phyloP scores from a whole-genome alignment of 306 rosid genomes.

The Cucurbita argyrosperma region DNA sequence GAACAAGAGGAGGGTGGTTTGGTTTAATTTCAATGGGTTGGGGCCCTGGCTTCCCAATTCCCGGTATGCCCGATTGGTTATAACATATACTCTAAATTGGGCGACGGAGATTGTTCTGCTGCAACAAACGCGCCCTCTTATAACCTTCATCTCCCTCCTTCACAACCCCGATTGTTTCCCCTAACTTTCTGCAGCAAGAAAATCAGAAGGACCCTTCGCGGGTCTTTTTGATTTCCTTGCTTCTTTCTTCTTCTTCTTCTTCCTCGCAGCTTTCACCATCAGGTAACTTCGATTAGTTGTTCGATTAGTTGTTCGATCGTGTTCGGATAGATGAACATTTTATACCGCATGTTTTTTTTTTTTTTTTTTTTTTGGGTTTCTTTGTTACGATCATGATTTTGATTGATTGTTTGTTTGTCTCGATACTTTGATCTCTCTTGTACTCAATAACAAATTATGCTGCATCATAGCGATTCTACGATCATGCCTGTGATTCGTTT shows the following conservation, averaged over 20 bases:
- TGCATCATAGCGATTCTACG: neutral
- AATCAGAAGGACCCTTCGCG: neutral
- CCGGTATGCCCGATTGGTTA: neutral
- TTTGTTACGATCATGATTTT: neutral
- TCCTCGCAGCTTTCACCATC: neutral
- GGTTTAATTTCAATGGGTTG: neutral
- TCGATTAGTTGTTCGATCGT: neutral
- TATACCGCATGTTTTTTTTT: neutral
- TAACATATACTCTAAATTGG: neutral
- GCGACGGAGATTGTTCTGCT: neutral
- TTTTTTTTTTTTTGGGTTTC: neutral
- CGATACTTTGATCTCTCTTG: neutral
- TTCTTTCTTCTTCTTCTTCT: neutral
- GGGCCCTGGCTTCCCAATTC: neutral
- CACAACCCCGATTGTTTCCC: neutral
- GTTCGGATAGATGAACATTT: neutral
- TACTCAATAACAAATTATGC: neutral
- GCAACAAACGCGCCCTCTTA: neutral
- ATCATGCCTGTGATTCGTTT: neutral
- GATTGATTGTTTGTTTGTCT: neutral
- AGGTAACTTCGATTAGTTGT: neutral
- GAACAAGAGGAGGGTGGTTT: neutral
- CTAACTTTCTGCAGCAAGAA: neutral
- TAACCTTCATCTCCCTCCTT: neutral
- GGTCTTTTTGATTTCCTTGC: constrained; percentile 2